Evolutionary conservation across 2,329 filamentous ascomycete genomes (phyloP).

Genomic region (Ophiostoma sp.): DNA sequence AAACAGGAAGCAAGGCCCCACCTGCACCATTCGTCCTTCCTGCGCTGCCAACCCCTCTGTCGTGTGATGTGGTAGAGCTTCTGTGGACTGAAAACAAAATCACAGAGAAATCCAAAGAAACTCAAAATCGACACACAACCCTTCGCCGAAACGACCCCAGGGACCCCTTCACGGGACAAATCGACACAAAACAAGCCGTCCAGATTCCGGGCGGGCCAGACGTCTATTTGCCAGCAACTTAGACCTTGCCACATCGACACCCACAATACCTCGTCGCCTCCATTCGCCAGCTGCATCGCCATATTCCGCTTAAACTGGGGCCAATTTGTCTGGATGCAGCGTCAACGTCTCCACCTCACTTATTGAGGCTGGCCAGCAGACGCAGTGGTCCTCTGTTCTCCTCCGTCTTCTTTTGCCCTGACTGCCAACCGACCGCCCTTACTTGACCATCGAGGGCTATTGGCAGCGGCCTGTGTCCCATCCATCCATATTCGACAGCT

Average conservation of each 20-base stretch:
- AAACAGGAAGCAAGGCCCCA: constrained; percentile 10
- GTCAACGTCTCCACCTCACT: constrained; percentile 1
- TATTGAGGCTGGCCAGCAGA: constrained; percentile 17
- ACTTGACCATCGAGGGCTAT: background rate
- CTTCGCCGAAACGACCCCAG: background rate
- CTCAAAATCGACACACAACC: background rate
- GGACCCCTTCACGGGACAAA: background rate
- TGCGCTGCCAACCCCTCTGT: background rate
- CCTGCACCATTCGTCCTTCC: background rate
- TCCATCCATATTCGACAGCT: background rate
- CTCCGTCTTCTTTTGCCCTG: background rate
- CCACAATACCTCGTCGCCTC: background rate
- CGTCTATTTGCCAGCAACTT: background rate
- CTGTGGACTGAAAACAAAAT: constrained; percentile 6
- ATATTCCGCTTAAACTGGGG: constrained; percentile 15
- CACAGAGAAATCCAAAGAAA: background rate
- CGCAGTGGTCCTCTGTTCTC: background rate
- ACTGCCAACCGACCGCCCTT: constrained; percentile 4
- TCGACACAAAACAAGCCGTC: background rate
- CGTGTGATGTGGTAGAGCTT: constrained; percentile 16
- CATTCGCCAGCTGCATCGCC: constrained; percentile 17
- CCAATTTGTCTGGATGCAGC: background rate
- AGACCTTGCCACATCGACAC: constrained; percentile 14
- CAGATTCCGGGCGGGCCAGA: background rate
- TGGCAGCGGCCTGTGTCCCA: background rate